phyloP scores from a whole-genome alignment of 2,329 filamentous ascomycete species.

The Phaeosphaeriaceae sp. region DNA sequence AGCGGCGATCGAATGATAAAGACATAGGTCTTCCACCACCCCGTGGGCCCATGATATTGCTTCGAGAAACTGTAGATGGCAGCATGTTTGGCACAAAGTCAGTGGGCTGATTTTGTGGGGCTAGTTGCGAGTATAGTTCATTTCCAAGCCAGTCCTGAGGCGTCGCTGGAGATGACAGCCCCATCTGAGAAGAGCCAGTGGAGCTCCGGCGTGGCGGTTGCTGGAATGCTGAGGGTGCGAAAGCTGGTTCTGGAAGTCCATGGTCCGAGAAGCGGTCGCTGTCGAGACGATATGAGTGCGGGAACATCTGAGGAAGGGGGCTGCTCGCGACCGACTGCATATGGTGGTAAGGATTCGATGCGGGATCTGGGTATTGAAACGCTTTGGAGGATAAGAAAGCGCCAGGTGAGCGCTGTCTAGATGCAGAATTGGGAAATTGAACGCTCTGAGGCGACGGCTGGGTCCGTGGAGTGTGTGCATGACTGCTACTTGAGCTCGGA shows the following conservation, averaged over 20 bases:
- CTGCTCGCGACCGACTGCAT: background rate
- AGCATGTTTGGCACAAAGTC: background rate
- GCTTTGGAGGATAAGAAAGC: background rate
- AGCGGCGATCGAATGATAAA: background rate
- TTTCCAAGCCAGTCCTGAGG: background rate
- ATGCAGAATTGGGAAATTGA: background rate
- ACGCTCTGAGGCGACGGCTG: conserved; percentile 3
- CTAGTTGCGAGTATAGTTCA: background rate
- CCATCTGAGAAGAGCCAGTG: background rate
- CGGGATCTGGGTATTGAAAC: background rate
- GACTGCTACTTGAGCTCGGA: background rate
- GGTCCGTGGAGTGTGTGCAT: conserved; percentile 1
- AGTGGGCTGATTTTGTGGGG: background rate
- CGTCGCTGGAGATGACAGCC: background rate
- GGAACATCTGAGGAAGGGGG: background rate
- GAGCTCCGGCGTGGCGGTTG: background rate
- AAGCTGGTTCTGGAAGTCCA: background rate
- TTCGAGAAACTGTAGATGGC: background rate
- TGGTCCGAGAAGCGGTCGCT: background rate
- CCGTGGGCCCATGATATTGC: too few relatives aligned
- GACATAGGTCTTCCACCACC: background rate
- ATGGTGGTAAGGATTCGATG: background rate
- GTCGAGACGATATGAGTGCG: background rate
- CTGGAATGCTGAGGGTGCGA: background rate
- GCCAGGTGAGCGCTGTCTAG: background rate